Evolutionary conservation across 1,284 basidiomycete species (phyloP), one percentile per base, ranked within the genome.

Genomic region (Phellopilus nigrolimitatus): DNA sequence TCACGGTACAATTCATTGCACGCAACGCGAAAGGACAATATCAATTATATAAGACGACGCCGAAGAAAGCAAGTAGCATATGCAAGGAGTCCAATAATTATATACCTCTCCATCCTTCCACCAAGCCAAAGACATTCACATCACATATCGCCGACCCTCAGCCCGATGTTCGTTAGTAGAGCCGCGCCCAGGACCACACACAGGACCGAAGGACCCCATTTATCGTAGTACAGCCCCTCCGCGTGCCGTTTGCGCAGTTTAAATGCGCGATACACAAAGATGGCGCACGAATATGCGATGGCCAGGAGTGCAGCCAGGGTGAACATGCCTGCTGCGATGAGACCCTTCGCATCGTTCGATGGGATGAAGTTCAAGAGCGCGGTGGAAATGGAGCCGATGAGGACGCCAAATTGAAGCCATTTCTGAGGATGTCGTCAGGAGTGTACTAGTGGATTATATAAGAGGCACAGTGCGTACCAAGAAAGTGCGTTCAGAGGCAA

Each of bases 401-500:
- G 80, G 54, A 98, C 90, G 1, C 89, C 84, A 61, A 91, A 94
- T 65, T 95, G 87, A 43, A 97, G 74, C 95, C 95, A 99, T 84
- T 87, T 91, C 85, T 94, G 61, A 33, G 47, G 25, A 52, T 53
- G 28, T 36, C 12, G 13, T 22, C 22, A 41, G 33, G 15, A 22
- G 33, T 24, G 10, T 5, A 28, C 25, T 33, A 56, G 37, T 27
- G 43, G n/a, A 19, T 37, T 13, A 12, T 17, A 50, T 8, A 38
- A 55, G 21, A 56, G 60, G 10, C 19, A 48, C 45, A 60, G 46
- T 10, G 68, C 82, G 64, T 63, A 87, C 88, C 66, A 91, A 64
- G 73, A 89, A 91, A n/a, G 92, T 95, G 53, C 93, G 76, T 68
- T 97, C 95, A 41, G 91, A 90, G 2, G 95, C 95, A 66, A 98